Conservation (phyloP, 306 rosid genomes). For the Citrullus colocynthis region DNA sequence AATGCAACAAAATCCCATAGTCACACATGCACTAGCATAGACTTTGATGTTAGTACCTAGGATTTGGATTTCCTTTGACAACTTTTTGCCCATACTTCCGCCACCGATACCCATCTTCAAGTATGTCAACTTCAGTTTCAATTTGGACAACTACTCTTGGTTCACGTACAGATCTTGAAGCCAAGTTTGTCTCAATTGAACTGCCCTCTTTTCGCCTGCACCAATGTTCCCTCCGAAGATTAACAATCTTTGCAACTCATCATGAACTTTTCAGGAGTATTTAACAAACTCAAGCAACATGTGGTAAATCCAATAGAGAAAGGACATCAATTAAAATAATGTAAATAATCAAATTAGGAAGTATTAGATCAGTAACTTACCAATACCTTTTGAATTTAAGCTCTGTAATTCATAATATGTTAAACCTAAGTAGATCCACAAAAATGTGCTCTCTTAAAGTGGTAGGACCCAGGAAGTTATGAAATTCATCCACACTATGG, state of each 20-base stretch:
- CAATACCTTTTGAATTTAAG: neutral
- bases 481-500: neutral
- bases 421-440: neutral
- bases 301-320: neutral
- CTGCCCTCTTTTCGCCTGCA: slow-evolving; percentile 54
- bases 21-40: neutral
- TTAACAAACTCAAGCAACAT: neutral
- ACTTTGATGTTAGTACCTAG: slow-evolving; percentile 34
- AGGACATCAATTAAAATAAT: neutral
- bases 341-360: neutral
- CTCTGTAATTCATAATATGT: slow-evolving; percentile 3
- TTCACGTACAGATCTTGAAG: slow-evolving; percentile 54
- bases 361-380: neutral
- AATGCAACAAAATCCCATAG: neutral
- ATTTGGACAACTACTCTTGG: slow-evolving; percentile 82
- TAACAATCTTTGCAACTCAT: neutral
- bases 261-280: neutral
- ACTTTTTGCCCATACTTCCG: slow-evolving; percentile 89
- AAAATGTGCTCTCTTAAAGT: neutral
- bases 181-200: slow-evolving; percentile 33
- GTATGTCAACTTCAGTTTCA: slow-evolving; percentile 65
- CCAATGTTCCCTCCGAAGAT: neutral
- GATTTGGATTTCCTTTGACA: slow-evolving; percentile 93
- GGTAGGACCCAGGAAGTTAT: neutral
- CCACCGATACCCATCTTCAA: slow-evolving; percentile 96